These are phyloP conservation scores for Trichocomaceae sp. DNA, from an alignment of 2,329 filamentous ascomycete species.

Conservation along the genomic window DNA sequence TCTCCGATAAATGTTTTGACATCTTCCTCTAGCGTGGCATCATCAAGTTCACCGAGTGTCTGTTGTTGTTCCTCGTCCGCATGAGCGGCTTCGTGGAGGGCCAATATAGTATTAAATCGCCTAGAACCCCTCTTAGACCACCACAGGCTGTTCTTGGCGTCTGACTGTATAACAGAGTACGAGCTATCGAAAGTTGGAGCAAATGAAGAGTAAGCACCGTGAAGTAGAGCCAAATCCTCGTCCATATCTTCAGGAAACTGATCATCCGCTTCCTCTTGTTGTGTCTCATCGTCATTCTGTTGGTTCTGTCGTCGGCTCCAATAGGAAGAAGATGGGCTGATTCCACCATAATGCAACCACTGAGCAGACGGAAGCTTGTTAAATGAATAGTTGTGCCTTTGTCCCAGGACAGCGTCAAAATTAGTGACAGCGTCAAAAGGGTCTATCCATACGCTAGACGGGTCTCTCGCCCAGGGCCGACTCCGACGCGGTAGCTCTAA, in stretches of 20 bases:
- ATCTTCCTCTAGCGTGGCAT: conserved; percentile 36
- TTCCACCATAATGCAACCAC: conserved; percentile 40
- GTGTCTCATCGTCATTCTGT: conserved; percentile 16
- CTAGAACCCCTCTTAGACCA: conserved; percentile 39
- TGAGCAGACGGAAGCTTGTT: conserved; percentile 34
- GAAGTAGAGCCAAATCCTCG: conserved; percentile 32
- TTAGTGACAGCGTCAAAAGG: conserved; percentile 35
- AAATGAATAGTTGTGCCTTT: conserved; percentile 36
- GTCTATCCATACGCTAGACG: conserved; percentile 34
- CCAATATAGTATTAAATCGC: conserved; percentile 32
- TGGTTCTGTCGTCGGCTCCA: conserved; percentile 34
- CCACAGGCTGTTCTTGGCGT: conserved; percentile 40
- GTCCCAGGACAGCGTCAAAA: conserved; percentile 27
- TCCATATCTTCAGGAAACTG: conserved; percentile 21
- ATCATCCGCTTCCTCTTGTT: conserved; percentile 18
- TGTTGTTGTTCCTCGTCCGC: conserved; percentile 19
- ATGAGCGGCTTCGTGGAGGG: conserved; percentile 18
- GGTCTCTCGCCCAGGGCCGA: conserved; percentile 27
- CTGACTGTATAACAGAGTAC: conserved; percentile 35
- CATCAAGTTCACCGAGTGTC: conserved; percentile 32
- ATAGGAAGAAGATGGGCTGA: conserved; percentile 32
- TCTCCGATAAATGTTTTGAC: conserved; percentile 32
- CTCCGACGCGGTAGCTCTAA: conserved; percentile 37
- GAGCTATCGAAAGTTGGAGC: conserved; percentile 43
- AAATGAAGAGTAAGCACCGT: conserved; percentile 44